Evolutionary conservation across 805 yeast genomes (phyloP), one percentile per base, ranked within the genome.

Genomic region (Ogataea kodamae): DNA sequence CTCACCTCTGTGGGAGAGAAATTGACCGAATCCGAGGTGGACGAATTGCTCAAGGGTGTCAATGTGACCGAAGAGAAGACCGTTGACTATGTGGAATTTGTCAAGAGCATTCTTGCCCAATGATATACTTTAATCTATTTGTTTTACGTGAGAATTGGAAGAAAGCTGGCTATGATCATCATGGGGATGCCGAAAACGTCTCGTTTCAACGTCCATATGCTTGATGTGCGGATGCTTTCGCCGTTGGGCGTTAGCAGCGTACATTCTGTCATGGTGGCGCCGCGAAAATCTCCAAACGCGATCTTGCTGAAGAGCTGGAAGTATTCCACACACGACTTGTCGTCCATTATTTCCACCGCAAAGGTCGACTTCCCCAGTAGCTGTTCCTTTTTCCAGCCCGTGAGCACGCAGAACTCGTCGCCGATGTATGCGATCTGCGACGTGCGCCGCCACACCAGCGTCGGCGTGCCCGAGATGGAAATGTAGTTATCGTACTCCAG

Each of bases 161-260:
- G 65, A 55, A 90, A 90, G 54, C 87, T 92, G 11, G 96, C 97
- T 20, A 90, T 74, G 14, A 92, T 81, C 95, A 90, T 89, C 87
- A 92, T 81, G 10, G 98, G 98, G 33, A 90, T 81, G 6, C 96
- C 97, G 62, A 92, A 90, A 11, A 90, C 94, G 55, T 90, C 97
- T 55, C 97, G 68, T 54, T 89, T 88, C 45, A 92, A 64, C 1
- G 97, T 92, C 95, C 96, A 86, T 50, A 84, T 80, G 49, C 95
- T 81, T 18, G 86, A 76, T 0, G 97, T 85, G 31, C 81, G 68
- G 28, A 90, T 73, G 15, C 55, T 57, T 35, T 74, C 73, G 9
- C 68, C 68, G 16, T 66, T 64, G 5, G 70, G 65, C 1, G 89
- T 82, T 25, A 85, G 54, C 22, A 90, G 64, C 0, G 88, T 79